Conservation (phyloP, 2,329 filamentous ascomycete species). For the Ceratocystis cubensis region DNA sequence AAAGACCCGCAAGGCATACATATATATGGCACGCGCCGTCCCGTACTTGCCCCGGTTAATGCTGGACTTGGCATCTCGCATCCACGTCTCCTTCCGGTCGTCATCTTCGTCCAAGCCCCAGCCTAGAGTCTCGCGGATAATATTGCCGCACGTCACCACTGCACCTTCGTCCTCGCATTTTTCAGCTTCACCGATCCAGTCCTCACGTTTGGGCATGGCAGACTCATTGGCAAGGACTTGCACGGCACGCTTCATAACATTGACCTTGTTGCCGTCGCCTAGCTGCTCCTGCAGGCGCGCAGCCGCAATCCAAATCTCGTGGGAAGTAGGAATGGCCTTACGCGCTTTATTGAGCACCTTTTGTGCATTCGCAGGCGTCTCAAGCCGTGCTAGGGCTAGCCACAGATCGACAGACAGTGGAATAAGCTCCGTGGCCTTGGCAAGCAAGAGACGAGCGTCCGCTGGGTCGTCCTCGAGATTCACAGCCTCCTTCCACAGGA, state of each 20-base stretch:
- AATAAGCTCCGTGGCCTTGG: conserved; percentile 91
- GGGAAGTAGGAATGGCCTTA: conserved; percentile 81
- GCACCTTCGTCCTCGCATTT: conserved; percentile 89
- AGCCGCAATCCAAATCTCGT: conserved; percentile 95
- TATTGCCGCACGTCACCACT: conserved; percentile 71
- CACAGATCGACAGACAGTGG: conserved; percentile 88
- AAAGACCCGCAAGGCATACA: conserved; percentile 80
- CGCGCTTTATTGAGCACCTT: conserved; percentile 91
- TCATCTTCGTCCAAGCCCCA: conserved; percentile 93
- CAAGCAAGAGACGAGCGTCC: conserved; percentile 76
- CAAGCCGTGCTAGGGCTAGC: conserved; percentile 82
- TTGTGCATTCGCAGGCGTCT: conserved; percentile 82
- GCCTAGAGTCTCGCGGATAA: conserved; percentile 83
- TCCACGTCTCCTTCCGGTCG: conserved; percentile 89
- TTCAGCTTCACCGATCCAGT: conserved; percentile 93
- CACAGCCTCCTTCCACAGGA: conserved; percentile 95
- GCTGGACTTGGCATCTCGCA: conserved; percentile 77
- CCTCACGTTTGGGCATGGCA: conserved; percentile 93
- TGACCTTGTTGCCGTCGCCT: conserved; percentile 65
- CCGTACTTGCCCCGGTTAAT: conserved; percentile 73
- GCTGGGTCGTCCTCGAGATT: conserved; percentile 85
- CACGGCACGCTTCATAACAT: conserved; percentile 88
- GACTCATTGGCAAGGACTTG: conserved; percentile 80
- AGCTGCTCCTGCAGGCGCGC: conserved; percentile 79
- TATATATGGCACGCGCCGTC: conserved; percentile 86